These are phyloP conservation scores for Parasarocladium wereldwijsianum DNA, from an alignment of 2,329 filamentous ascomycete genomes.

Conservation along the genomic window DNA sequence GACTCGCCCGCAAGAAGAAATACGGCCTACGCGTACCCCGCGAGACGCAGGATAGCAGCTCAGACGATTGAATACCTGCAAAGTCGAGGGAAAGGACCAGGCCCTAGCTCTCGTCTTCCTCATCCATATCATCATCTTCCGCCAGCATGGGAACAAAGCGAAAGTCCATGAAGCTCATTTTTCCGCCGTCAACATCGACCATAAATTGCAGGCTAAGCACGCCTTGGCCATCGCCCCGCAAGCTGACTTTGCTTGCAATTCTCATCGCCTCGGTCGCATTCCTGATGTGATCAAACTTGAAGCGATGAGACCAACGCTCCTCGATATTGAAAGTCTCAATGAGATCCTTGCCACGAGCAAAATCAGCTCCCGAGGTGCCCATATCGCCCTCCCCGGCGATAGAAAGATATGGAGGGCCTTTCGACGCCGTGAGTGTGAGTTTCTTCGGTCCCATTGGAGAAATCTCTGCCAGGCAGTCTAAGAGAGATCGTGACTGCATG, in stretches of 20 bases:
- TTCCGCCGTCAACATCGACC: conserved; percentile 66
- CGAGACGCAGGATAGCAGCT: too few species aligned
- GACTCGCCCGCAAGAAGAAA: too few species aligned
- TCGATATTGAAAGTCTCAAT: conserved; percentile 61
- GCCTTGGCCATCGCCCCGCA: conserved; percentile 75
- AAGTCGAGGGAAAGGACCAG: too few species aligned
- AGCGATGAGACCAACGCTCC: conserved; percentile 51
- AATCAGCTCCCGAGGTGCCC: conserved; percentile 50
- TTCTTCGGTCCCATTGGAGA: conserved; percentile 56
- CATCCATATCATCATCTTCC: conserved; percentile 37
- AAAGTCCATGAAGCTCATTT: conserved; percentile 67
- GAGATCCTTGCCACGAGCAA: conserved; percentile 47
- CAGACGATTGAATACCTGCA: too few species aligned
- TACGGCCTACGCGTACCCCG: too few species aligned
- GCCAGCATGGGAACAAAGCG: conserved; percentile 60
- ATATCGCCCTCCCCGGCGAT: conserved; percentile 48
- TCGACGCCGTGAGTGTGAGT: conserved; percentile 52
- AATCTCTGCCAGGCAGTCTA: conserved; percentile 58
- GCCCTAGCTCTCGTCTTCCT: conserved; percentile 20
- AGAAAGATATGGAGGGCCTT: conserved; percentile 54
- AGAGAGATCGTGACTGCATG: conserved; percentile 63
- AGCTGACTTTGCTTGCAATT: conserved; percentile 79
- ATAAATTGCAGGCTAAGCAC: conserved; percentile 93
- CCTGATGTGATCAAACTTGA: conserved; percentile 77
- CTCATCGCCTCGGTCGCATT: conserved; percentile 86